These are phyloP conservation scores for Quillaja saponaria DNA, from an alignment of 306 rosid genomes.

Conservation along the genomic window DNA sequence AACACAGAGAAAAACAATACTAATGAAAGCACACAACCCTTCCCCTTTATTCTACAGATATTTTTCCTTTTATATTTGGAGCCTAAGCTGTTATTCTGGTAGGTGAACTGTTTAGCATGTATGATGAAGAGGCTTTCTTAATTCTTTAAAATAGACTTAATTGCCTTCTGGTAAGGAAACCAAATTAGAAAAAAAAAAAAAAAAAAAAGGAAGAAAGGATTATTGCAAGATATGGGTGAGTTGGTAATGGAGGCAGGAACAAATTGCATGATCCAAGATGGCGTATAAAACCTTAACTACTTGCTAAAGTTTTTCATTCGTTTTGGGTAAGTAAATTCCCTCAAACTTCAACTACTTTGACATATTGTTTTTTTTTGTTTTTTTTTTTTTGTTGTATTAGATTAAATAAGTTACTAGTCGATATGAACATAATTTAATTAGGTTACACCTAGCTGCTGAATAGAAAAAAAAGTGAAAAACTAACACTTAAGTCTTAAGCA, in stretches of 20 bases:
- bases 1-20: not conserved
- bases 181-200: slow-evolving; percentile 42
- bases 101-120: slow-evolving; percentile 79
- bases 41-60: slow-evolving; percentile 13
- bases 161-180: slow-evolving; percentile 30
- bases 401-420: too few relatives aligned
- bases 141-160: slow-evolving; percentile 27
- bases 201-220: slow-evolving; percentile 22
- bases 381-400: too few relatives aligned
- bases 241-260: slow-evolving; percentile 77
- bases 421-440: too few relatives aligned
- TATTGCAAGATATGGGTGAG: slow-evolving; percentile 36
- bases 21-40: not conserved
- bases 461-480: too few relatives aligned
- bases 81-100: slow-evolving; percentile 54
- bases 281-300: slow-evolving; percentile 67
- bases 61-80: slow-evolving; percentile 24
- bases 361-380: too few relatives aligned
- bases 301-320: slow-evolving; percentile 49
- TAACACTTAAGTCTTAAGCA: too few relatives aligned
- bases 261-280: slow-evolving; percentile 76
- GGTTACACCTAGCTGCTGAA: too few relatives aligned
- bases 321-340: slow-evolving; percentile 43
- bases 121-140: slow-evolving; percentile 48
- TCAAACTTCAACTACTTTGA: slow-evolving; percentile 67